Base-by-base conservation (phyloP, 805 yeast species). In the Scheffersomyces amazonensis region DNA sequence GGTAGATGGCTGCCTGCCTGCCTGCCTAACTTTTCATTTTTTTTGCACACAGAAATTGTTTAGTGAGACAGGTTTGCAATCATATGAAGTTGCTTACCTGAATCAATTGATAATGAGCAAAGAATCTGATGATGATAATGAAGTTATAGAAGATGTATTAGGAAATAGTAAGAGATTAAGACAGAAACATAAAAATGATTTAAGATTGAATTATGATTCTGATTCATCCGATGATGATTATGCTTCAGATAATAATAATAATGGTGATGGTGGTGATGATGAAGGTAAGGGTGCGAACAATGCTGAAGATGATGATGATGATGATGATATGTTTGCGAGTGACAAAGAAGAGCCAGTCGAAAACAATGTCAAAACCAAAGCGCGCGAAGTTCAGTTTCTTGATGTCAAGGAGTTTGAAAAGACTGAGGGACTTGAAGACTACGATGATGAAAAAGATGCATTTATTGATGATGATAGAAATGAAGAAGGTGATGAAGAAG, bases 361-460 rank as follows among this genome's bases (percentile, higher is more conserved):
- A n/a, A n/a, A n/a, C n/a, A n/a, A n/a, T n/a, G n/a, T n/a, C n/a
- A n/a, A n/a, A n/a, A n/a, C n/a, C n/a, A n/a, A n/a, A n/a, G n/a
- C n/a, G 17, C 17, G 9, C 6, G 30, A 27, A 12, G 17, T 15
- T n/a, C 9, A 27, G 12, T 27, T 27, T 5, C 16, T 27, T 8
- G 30, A 27, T 15, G 15, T 27, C 9, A 34, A 36, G 6, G 19
- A 32, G 12, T 15, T 13, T 5, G 25, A 30, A 4, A 18, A 32
- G 13, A 28, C 23, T 11, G 42, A 32, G 12, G 24, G 18, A 10
- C 31, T 19, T 22, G 35, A 16, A 15, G 27, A 53, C 16, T 41
- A 41, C 3, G 58, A 60, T 23, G 72, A 65, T 25, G 76, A 62
- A 22, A 73, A 69, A 30, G 78, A 72, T 48, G 72, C 73, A 70